Evolutionary conservation across 2,329 filamentous ascomycete species (phyloP).

Genomic region (Botrytis tulipae): DNA sequence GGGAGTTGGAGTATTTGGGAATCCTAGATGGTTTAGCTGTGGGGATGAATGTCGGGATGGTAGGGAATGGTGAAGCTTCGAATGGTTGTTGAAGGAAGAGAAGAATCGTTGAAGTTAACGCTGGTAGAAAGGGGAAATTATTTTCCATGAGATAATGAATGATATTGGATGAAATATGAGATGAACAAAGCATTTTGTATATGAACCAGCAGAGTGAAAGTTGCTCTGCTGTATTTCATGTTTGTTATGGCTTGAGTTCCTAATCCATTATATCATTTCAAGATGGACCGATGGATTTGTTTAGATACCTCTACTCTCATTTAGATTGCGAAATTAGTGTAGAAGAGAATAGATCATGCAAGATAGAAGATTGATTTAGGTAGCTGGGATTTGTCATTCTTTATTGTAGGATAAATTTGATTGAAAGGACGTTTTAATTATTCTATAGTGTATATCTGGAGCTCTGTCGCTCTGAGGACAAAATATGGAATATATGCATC

Average conservation of each 20-base stretch:
- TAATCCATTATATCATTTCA: not conserved
- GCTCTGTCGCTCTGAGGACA: too few species aligned
- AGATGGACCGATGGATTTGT: not conserved
- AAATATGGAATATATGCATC: not conserved
- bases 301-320: not conserved
- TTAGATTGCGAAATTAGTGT: not conserved
- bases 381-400: not conserved
- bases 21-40: not conserved
- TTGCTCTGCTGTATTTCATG: not conserved
- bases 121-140: not conserved
- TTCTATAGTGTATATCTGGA: not conserved
- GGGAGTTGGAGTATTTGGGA: conserved; percentile 9
- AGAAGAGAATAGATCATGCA: not conserved
- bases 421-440: not conserved
- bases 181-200: fast-evolving
- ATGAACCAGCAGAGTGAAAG: not conserved
- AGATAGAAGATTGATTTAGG: not conserved
- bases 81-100: not conserved
- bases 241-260: not conserved
- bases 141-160: too few species aligned
- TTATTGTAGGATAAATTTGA: not conserved
- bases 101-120: not conserved
- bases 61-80: too few species aligned
- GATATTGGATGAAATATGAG: fast-evolving
- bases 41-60: not conserved